Conservation (phyloP, 805 yeast species). For the Schwanniomyces vanrijiae region DNA sequence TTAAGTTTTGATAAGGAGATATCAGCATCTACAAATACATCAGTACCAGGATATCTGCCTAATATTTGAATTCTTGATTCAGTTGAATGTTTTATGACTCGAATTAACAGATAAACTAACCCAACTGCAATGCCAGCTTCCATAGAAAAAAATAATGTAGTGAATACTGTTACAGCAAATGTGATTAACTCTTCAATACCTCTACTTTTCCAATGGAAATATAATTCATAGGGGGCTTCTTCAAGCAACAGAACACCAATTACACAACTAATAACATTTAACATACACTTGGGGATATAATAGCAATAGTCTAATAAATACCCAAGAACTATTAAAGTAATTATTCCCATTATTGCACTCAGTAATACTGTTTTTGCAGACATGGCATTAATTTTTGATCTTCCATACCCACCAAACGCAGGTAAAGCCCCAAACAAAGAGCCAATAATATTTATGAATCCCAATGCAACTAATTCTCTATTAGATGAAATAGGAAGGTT, state of each 20-base stretch:
- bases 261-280: slow-evolving; percentile 75
- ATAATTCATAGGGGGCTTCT: slow-evolving; percentile 79
- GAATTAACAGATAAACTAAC: slow-evolving; percentile 70
- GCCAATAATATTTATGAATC: slow-evolving; percentile 66
- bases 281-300: slow-evolving; percentile 74
- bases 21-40: slow-evolving; percentile 43
- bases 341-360: slow-evolving; percentile 79
- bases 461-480: slow-evolving; percentile 88
- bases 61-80: slow-evolving; percentile 44
- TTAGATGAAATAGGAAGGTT: slow-evolving; percentile 78
- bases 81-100: slow-evolving; percentile 54
- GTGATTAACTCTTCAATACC: slow-evolving; percentile 76
- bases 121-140: slow-evolving; percentile 93
- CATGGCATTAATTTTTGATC: slow-evolving; percentile 84
- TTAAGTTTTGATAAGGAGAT: slow-evolving; percentile 13
- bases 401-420: slow-evolving; percentile 93
- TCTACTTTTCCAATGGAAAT: slow-evolving; percentile 66
- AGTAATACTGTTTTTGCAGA: slow-evolving; percentile 82
- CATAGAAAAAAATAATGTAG: slow-evolving; percentile 57
- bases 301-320: slow-evolving; percentile 63
- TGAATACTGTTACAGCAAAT: slow-evolving; percentile 37
- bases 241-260: slow-evolving; percentile 67
- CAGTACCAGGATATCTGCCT: slow-evolving; percentile 43
- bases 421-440: slow-evolving; percentile 76
- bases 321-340: slow-evolving; percentile 64